Percentiles rank a stretch among this genome's conserved stretches.
Conservation (phyloP, 1,139 yeast species). For the Diutina scorzettiae region DNA sequence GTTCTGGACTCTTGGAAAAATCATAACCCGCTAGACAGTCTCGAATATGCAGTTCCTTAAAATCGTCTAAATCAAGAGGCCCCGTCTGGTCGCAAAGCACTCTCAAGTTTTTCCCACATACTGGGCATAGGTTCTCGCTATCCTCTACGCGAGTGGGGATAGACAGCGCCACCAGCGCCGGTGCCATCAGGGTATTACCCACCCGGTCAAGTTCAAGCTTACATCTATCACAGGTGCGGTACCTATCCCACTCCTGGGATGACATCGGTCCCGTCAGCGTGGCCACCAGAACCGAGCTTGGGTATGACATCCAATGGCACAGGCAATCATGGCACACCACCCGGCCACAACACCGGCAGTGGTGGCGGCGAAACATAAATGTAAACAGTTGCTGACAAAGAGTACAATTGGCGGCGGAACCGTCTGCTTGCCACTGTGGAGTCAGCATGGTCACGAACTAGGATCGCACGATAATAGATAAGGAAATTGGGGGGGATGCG, state of each 20-base stretch:
- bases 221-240: slow-evolving; percentile 66
- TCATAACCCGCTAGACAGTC: slow-evolving; percentile 58
- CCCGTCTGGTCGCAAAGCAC: slow-evolving; percentile 27
- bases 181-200: slow-evolving; percentile 20
- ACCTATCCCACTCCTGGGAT: slow-evolving; percentile 21
- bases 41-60: slow-evolving; percentile 57
- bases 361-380: slow-evolving; percentile 73
- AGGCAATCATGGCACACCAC: slow-evolving; percentile 67
- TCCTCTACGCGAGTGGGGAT: slow-evolving; percentile 12
- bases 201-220: slow-evolving; percentile 50
- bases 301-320: slow-evolving; percentile 28
- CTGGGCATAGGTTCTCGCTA: slow-evolving; percentile 27
- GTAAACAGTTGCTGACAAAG: slow-evolving; percentile 49
- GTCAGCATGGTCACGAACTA: no score
- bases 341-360: slow-evolving; percentile 78
- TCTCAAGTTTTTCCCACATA: slow-evolving; percentile 41
- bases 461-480: no score
- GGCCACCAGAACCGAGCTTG: slow-evolving; percentile 27
- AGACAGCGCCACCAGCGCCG: slow-evolving; percentile 6
- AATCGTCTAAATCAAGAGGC: slow-evolving; percentile 27
- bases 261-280: slow-evolving; percentile 16
- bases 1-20: slow-evolving; percentile 39
- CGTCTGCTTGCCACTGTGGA: slow-evolving; percentile 77
- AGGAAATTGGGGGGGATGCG: no score
- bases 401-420: slow-evolving; percentile 44